Evolutionary conservation across 768 basidiomycete genomes (phyloP).

Genomic region (Rhodotorula toruloides): DNA sequence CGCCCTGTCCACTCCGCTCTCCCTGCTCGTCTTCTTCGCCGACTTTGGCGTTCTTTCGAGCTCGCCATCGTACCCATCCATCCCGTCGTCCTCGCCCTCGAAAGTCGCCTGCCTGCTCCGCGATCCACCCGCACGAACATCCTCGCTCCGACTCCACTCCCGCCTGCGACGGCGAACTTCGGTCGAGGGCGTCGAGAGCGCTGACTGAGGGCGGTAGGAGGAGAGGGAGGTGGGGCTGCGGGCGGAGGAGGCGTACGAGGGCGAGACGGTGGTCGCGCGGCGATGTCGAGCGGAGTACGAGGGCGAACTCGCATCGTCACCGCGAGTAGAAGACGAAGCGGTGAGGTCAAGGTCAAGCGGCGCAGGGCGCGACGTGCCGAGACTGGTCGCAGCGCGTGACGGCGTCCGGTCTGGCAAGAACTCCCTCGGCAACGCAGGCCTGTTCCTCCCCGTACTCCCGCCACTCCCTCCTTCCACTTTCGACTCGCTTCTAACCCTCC

Average conservation of each 20-base stretch:
- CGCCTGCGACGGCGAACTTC: too few relatives aligned
- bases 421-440: neutral
- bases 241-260: neutral
- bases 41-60: constrained; percentile 4
- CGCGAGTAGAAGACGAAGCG: too few relatives aligned
- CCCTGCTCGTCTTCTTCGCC: constrained; percentile 3
- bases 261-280: too few relatives aligned
- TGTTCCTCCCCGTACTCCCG: neutral
- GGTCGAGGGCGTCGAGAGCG: neutral
- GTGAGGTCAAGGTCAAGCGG: too few relatives aligned
- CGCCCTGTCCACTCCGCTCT: too few relatives aligned
- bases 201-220: neutral
- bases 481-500: neutral
- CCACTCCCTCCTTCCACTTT: too few relatives aligned
- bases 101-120: neutral
- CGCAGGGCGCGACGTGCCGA: too few relatives aligned
- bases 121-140: too few relatives aligned
- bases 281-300: too few relatives aligned
- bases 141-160: neutral
- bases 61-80: neutral
- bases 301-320: too few relatives aligned
- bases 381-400: too few relatives aligned
- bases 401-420: too few relatives aligned
- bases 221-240: neutral
- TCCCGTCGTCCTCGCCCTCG: neutral